These are phyloP conservation scores for Bonia amplexicaulis DNA, from an alignment of 176 grass and related monocot species.

Conservation along the genomic window DNA sequence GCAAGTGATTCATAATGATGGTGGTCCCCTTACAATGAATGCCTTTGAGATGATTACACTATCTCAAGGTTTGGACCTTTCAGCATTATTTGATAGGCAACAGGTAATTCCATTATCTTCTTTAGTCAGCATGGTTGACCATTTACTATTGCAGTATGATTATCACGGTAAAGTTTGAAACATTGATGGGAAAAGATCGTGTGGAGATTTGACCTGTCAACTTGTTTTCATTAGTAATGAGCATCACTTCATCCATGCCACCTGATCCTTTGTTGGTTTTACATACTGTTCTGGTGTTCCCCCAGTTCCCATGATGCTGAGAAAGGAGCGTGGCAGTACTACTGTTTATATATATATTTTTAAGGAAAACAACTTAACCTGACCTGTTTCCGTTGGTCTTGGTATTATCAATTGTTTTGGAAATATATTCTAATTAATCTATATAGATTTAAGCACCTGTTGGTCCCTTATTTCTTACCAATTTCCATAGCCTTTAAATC, in stretches of 20 bases:
- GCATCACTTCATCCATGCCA: neutral
- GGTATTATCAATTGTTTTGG: neutral
- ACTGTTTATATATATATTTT: neutral
- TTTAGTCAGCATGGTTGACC: neutral
- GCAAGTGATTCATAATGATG: slow-evolving; percentile 51
- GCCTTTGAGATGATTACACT: slow-evolving; percentile 99
- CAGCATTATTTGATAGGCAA: slow-evolving; percentile 84
- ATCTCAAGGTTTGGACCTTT: slow-evolving; percentile 95
- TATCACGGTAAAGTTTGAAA: slow-evolving; percentile 2
- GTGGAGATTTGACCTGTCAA: neutral
- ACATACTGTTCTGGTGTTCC: neutral
- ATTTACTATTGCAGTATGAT: neutral
- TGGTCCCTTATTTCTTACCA: neutral
- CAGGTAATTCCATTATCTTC: slow-evolving; percentile 53
- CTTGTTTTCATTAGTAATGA: neutral
- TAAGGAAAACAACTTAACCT: neutral
- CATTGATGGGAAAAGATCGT: neutral
- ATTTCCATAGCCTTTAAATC: neutral
- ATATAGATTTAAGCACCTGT: neutral
- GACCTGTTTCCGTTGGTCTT: neutral
- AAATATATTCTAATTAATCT: neutral
- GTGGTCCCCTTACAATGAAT: slow-evolving; percentile 93
- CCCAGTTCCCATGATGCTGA: neutral
- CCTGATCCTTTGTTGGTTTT: neutral
- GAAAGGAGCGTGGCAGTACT: neutral